Conservation (phyloP, 1,284 basidiomycete species). For the Microbotryum violaceum region DNA sequence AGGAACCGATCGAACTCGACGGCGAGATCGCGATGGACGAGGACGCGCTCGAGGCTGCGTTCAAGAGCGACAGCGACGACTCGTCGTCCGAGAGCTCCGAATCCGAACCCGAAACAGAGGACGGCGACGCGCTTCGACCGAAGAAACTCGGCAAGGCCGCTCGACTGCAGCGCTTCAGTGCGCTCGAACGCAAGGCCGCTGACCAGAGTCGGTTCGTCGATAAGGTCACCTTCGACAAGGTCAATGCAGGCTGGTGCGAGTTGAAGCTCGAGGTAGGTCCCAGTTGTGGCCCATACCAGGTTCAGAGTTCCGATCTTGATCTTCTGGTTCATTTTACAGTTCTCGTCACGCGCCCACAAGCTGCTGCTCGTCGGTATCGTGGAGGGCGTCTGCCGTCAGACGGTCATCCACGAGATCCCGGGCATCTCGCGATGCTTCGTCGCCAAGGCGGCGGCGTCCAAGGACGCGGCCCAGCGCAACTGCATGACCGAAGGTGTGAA, state of each 20-base stretch:
- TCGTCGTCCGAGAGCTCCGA: slow-evolving; percentile 28
- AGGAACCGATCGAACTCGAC: slow-evolving; percentile 43
- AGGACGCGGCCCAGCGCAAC: slow-evolving; percentile 43
- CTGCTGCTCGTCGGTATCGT: slow-evolving; percentile 84
- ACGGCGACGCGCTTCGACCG: slow-evolving; percentile 40
- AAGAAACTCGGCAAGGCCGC: slow-evolving; percentile 43
- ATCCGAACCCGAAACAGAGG: slow-evolving; percentile 35
- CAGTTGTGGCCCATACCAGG: slow-evolving; percentile 6
- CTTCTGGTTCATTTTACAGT: slow-evolving; percentile 44
- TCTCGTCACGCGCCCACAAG: slow-evolving; percentile 62
- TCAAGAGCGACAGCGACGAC: slow-evolving; percentile 38
- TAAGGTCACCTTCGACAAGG: slow-evolving; percentile 62
- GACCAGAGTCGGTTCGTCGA: slow-evolving; percentile 48
- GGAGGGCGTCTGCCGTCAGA: slow-evolving; percentile 71
- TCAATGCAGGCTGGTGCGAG: slow-evolving; percentile 55
- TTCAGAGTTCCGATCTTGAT: slow-evolving; percentile 49
- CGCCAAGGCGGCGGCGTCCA: slow-evolving; percentile 47
- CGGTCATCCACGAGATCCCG: slow-evolving; percentile 79
- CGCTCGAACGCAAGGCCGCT: slow-evolving; percentile 47
- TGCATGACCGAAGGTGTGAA: slow-evolving; percentile 71
- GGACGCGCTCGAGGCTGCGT: slow-evolving; percentile 58
- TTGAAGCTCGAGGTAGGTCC: slow-evolving; percentile 70
- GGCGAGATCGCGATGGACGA: slow-evolving; percentile 51
- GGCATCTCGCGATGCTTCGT: slow-evolving; percentile 77
- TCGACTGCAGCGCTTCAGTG: slow-evolving; percentile 38